These are phyloP conservation scores for Acanthamoeba royreba DNA, from an alignment of 208 protist genomes.

Conservation along the genomic window DNA sequence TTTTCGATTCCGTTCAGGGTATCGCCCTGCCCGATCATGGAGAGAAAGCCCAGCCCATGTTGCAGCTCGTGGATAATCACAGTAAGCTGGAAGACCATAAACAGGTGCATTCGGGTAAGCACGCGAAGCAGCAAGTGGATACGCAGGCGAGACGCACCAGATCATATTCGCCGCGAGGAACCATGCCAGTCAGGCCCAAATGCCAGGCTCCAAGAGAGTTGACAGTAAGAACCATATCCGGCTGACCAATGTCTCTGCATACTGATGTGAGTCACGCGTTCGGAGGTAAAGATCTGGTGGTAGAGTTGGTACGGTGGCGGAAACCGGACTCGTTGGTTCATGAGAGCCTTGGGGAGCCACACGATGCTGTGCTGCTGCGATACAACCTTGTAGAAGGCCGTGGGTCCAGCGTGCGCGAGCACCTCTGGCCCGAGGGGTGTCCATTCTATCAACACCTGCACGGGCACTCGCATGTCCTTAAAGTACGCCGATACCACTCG, in stretches of 20 bases:
- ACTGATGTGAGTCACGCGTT: not conserved
- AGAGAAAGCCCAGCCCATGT: slow-evolving; percentile 28
- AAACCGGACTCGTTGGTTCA: not conserved
- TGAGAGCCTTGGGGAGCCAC: slow-evolving; percentile 23
- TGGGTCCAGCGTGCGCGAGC: not conserved
- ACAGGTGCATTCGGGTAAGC: not conserved
- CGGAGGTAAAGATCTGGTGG: not conserved
- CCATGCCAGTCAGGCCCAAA: not conserved
- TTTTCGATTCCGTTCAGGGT: not conserved
- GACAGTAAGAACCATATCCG: slow-evolving; percentile 22
- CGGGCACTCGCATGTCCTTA: not conserved
- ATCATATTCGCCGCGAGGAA: not conserved
- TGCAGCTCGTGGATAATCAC: slow-evolving; percentile 23
- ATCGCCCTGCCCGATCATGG: not conserved
- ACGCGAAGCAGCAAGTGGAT: not conserved
- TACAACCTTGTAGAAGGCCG: slow-evolving; percentile 16
- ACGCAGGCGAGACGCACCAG: not conserved
- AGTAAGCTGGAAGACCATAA: not conserved
- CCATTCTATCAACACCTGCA: not conserved
- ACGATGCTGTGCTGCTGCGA: not conserved
- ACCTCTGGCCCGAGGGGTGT: not conserved
- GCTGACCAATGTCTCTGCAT: not conserved
- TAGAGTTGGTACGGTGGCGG: not conserved
- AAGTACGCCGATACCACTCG: not conserved
- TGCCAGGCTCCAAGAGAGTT: not conserved